Evolutionary conservation across 2,329 filamentous ascomycete genomes (phyloP).

Genomic region (Lasiodiplodia theobromae): DNA sequence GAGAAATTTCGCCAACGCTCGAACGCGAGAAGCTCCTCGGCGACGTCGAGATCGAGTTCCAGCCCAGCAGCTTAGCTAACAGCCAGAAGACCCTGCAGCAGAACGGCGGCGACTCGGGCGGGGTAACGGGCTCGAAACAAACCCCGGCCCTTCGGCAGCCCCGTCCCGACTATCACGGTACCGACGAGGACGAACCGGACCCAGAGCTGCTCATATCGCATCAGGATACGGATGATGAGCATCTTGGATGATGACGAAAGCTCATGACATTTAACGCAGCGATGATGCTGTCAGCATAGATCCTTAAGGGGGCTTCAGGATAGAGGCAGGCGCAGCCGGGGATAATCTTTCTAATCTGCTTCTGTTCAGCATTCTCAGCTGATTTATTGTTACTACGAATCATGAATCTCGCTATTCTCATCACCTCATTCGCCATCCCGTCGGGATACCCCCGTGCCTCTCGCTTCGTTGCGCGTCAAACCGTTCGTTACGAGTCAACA

Average conservation of each 20-base stretch:
- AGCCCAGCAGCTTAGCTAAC: conserved; percentile 28
- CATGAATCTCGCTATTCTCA: background rate
- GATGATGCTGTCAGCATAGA: conserved; percentile 4
- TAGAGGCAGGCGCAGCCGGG: background rate
- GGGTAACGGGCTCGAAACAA: conserved; percentile 8
- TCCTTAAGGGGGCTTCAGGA: background rate
- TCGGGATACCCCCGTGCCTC: background rate
- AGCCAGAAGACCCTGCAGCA: conserved; percentile 28
- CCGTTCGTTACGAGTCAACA: background rate
- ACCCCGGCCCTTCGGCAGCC: conserved; percentile 26
- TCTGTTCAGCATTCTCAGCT: background rate
- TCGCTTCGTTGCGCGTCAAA: background rate
- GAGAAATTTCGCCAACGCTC: conserved; percentile 37
- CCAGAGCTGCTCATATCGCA: conserved; percentile 58
- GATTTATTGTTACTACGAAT: background rate
- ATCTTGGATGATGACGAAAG: conserved; percentile 8
- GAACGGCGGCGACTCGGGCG: conserved; percentile 20
- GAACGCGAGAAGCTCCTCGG: conserved; percentile 25
- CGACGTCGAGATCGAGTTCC: conserved; percentile 28
- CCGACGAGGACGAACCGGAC: conserved; percentile 55
- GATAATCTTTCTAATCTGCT: background rate
- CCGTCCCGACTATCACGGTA: conserved; percentile 43
- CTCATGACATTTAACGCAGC: conserved; percentile 30
- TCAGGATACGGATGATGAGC: conserved; percentile 50
- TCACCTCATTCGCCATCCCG: background rate